A percentile compares a stretch with the other conserved stretches of the same genome.
These are phyloP conservation scores for Pichia sp. DNA, from an alignment of 1,139 yeast genomes.

Conservation along the genomic window DNA sequence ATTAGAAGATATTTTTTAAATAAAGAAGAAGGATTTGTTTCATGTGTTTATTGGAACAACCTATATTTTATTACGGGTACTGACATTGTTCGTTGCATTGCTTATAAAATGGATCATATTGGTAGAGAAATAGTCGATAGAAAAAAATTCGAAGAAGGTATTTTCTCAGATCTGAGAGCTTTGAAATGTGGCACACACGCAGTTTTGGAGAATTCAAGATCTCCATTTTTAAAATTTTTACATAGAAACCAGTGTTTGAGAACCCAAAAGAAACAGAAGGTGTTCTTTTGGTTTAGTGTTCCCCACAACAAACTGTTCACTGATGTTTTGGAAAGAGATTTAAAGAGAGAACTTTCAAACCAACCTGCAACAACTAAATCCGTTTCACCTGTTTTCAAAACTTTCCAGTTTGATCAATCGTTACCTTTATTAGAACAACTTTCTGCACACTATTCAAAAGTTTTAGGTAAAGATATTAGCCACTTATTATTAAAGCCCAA, in stretches of 20 bases:
- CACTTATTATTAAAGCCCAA: conserved; percentile 10
- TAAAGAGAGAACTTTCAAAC: conserved; percentile 67
- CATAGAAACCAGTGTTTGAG: conserved; percentile 85
- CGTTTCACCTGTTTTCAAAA: conserved; percentile 57
- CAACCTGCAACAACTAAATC: conserved; percentile 64
- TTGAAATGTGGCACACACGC: conserved; percentile 90
- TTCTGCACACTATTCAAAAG: conserved; percentile 39
- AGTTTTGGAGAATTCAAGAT: conserved; percentile 82
- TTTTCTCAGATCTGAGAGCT: conserved; percentile 86
- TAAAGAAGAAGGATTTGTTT: conserved; percentile 86
- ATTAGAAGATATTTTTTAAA: conserved; percentile 83
- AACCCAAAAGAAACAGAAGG: conserved; percentile 96
- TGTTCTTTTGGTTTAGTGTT: conserved; percentile 95
- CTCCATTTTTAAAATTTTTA: conserved; percentile 79
- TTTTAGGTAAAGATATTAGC: conserved; percentile 23
- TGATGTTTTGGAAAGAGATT: conserved; percentile 91
- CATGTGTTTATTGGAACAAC: conserved; percentile 93
- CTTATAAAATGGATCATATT: conserved; percentile 86
- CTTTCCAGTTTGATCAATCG: conserved; percentile 52
- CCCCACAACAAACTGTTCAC: conserved; percentile 92
- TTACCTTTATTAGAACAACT: conserved; percentile 48
- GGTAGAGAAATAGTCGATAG: conserved; percentile 83
- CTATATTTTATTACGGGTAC: conserved; percentile 92
- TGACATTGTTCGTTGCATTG: conserved; percentile 89
- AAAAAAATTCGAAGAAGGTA: conserved; percentile 96